Conservation (phyloP, 495 filamentous ascomycete species). For the Neurospora sp. region DNA sequence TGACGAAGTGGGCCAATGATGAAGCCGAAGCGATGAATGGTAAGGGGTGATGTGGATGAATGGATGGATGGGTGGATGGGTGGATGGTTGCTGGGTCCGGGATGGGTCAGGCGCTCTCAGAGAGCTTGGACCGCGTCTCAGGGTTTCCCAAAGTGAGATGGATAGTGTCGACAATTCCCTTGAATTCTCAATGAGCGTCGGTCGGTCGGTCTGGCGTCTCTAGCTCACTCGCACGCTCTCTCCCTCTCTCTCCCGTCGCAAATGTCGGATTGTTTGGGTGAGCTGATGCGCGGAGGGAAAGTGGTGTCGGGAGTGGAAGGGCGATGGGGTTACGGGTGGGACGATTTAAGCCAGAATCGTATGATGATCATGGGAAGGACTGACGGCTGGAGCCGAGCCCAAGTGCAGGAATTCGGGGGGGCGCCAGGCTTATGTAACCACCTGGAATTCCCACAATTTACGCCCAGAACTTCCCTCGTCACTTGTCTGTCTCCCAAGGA, state of each 20-base stretch:
- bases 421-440: neutral
- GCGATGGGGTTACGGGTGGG: constrained; percentile 18
- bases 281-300: neutral
- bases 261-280: neutral
- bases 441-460: neutral
- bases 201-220: neutral
- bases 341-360: constrained; percentile 22
- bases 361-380: constrained; percentile 10
- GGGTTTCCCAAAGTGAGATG: neutral
- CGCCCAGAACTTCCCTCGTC: neutral
- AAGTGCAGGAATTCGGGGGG: neutral
- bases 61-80: neutral
- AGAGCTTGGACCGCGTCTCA: neutral
- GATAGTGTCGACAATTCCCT: neutral
- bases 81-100: neutral
- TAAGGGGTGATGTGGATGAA: neutral
- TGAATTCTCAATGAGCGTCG: neutral
- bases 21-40: too few species aligned
- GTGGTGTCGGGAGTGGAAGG: neutral
- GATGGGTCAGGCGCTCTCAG: neutral
- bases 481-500: neutral
- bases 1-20: neutral
- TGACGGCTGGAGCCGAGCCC: constrained; percentile 9
- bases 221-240: neutral
- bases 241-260: neutral